Percentiles rank a stretch among this genome's conserved stretches.
Conservation (phyloP, 352 stramenopile genomes). For the Phytophthora cryptogea region DNA sequence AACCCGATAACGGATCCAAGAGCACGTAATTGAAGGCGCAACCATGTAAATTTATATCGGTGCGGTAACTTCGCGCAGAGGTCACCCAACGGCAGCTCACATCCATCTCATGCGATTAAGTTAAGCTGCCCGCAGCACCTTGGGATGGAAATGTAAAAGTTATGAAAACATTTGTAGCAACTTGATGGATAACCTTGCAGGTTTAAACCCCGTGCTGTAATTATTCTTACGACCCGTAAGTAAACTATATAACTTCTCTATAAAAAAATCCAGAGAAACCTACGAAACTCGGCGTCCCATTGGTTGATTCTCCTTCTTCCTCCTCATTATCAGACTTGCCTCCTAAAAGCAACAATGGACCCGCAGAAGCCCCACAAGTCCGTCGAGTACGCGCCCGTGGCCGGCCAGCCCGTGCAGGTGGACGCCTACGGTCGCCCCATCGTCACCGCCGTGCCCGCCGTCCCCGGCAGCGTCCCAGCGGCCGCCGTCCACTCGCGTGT, state of each 20-base stretch:
- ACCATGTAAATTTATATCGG: no score
- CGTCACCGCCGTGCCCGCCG: constrained; percentile 43
- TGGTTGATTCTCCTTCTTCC: constrained; percentile 1
- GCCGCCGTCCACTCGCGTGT: constrained; percentile 32
- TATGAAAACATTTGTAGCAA: no score
- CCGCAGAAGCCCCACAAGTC: constrained; percentile 32
- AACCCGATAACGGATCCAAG: no score
- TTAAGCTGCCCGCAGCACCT: no score
- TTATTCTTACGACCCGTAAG: no score
- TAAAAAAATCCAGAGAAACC: constrained; percentile 5
- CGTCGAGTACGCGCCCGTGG: constrained; percentile 16
- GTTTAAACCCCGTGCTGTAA: no score
- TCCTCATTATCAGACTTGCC: constrained; percentile 17
- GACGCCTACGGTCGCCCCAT: constrained; percentile 57
- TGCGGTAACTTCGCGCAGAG: no score
- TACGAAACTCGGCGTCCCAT: constrained; percentile 7
- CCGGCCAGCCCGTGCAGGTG: constrained; percentile 43
- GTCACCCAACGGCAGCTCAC: no score
- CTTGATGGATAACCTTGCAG: no score
- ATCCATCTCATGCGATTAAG: no score
- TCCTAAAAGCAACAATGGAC: constrained; percentile 26
- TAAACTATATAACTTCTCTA: background rate
- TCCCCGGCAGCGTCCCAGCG: constrained; percentile 11
- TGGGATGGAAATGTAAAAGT: no score
- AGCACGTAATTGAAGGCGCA: no score